A percentile compares a stretch with the other conserved stretches of the same genome.
These are phyloP conservation scores for Hydnum rufescens DNA, from an alignment of 768 basidiomycete genomes.

Conservation along the genomic window DNA sequence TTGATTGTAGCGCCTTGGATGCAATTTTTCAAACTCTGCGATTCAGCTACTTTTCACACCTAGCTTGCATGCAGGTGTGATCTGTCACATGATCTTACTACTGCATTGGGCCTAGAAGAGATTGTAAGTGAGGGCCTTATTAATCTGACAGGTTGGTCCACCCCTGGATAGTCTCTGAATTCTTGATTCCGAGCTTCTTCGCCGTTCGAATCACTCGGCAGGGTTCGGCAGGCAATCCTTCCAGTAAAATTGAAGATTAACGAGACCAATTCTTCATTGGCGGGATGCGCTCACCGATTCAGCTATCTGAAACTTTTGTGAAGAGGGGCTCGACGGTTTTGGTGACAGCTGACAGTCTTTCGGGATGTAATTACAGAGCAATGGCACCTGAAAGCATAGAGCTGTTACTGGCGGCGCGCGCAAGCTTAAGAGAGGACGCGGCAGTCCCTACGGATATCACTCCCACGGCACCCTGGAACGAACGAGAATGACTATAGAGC, in stretches of 20 bases:
- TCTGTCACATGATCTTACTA: too few species aligned
- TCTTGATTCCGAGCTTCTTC: slow-evolving; percentile 69
- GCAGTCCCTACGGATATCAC: too few species aligned
- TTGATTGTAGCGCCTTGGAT: too few species aligned
- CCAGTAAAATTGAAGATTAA: slow-evolving; percentile 30
- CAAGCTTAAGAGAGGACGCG: too few species aligned
- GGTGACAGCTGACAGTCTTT: neutral
- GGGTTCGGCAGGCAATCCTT: slow-evolving; percentile 95
- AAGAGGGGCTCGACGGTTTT: slow-evolving; percentile 23
- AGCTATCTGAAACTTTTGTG: slow-evolving; percentile 83
- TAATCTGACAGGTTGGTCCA: slow-evolving; percentile 42
- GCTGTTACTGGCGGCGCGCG: too few species aligned
- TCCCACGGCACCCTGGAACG: too few species aligned
- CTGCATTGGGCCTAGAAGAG: slow-evolving; percentile 48
- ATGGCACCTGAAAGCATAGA: too few species aligned
- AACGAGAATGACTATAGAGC: too few species aligned
- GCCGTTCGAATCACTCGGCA: slow-evolving; percentile 83
- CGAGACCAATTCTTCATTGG: neutral
- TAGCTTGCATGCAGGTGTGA: too few species aligned
- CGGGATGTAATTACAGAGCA: too few species aligned
- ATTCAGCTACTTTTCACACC: too few species aligned
- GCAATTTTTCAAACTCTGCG: too few species aligned
- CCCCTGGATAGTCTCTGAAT: slow-evolving; percentile 81
- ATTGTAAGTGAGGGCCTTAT: neutral
- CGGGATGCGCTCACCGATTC: slow-evolving; percentile 43